Evolutionary conservation across 805 yeast genomes (phyloP), one percentile per base, ranked within the genome.

Genomic region (Lipomyces kockii): DNA sequence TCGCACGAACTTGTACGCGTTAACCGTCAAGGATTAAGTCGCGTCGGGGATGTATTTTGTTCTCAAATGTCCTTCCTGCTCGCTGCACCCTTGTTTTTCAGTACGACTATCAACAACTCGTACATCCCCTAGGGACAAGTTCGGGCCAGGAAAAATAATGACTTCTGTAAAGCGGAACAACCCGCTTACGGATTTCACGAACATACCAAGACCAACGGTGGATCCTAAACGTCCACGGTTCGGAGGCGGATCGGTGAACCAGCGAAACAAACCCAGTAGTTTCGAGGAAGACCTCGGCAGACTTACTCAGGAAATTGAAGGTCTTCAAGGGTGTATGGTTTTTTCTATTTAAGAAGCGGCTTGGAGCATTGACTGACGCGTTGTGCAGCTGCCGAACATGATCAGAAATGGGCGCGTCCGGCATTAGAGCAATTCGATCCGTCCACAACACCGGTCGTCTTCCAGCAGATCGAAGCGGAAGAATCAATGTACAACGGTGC

Each of bases 391-490:
- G 56, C 52, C 34, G 72, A 68, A 32, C 32, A 54, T 22, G 82
- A 80, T 63, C 83, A 80, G 73, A 67, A 70, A 81, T 82, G 84
- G 68, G 83, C 94, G 70, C 90, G 95, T 0, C 81, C 84, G 0
- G 73, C 86, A 5, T 85, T 89, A 1, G 53, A 63, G 1, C 80
- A 80, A 54, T 86, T 88, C 70, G 80, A 84, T 63, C 83, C 89
- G 1, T 73, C 74, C 0, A 76, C 77, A 0, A 75, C 77, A 52
- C 92, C 89, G 73, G 82, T 90, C 17, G 82, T 84, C 0, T 93
- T 93, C 77, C 98, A 95, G 78, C 99, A 95, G 75, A 81, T 95
- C 73, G 99, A 95, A 77, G 97, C 97, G 1, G 98, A 95, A 74
- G 99, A 95, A 74, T 85, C 90, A 2, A 85, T 85, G 49, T 87